Evolutionary conservation across 2,329 filamentous ascomycete genomes (phyloP), one percentile per base, ranked within the genome.

Genomic region (Fusarium falciforme): DNA sequence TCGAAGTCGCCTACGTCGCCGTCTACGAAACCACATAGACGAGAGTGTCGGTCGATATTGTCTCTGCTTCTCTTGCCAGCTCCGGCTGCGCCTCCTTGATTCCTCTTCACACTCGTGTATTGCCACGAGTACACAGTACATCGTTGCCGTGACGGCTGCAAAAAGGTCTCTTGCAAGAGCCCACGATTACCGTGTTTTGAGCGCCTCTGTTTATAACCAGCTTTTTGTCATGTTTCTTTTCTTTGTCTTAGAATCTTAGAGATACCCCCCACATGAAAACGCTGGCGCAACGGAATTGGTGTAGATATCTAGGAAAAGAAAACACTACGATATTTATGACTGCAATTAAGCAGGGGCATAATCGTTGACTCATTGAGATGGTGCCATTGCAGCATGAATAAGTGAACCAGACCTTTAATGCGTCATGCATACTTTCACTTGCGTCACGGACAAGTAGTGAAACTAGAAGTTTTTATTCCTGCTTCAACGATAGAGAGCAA

Each of bases 1-100:
- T 85, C 80, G 83, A 85, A 67, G 79, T 84, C 9, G 76, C 77
- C 33, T 85, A 85, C 59, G 81, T 84, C 31, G 83, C 81, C 22
- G 80, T 84, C n/a, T 84, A 85, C 67, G 75, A 81, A 60, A 75
- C 71, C n/a, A 52, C 54, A 33, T 76, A 76, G 71, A 64, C 40
- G 64, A 60, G 49, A 16, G 27, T 5, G 11, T 42, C 54, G 20
- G 40, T 22, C 29, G 49, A 33, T 38, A 25, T 62, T 63, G 33
- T 17, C 44, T 63, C 22, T 36, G 12, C 36, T 57, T 35, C 59
- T 44, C 20, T 70, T 54, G 22, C 61, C 42, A 58, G 31, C 16
- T 8, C n/a, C 27, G 42, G 8, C 38, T 35, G 29, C 9, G 22
- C 9, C 22, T 63, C 16, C 17, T 25, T 22, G 54, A 49, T 25